A percentile compares a stretch with the other conserved stretches of the same genome.
These are phyloP conservation scores for Chrysanthemum makinoi DNA, from an alignment of 129 eudicot genomes.

Conservation along the genomic window DNA sequence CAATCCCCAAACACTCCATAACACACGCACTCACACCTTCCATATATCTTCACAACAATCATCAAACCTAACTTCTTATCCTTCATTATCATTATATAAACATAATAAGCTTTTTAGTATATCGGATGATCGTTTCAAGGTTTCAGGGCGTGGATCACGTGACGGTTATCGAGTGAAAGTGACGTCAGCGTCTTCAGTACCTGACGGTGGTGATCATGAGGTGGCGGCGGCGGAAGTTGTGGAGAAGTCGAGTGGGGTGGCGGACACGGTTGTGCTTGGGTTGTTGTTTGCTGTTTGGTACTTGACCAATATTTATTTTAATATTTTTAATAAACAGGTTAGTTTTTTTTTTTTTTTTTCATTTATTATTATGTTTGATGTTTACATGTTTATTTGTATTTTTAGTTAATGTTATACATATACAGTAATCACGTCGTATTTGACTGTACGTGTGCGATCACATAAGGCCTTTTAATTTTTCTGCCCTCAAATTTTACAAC, in stretches of 20 bases:
- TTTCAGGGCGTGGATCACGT: constrained; percentile 32
- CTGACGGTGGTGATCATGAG: constrained; percentile 36
- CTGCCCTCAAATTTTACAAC: too few relatives aligned
- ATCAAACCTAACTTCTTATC: constrained; percentile 7
- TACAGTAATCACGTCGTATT: not conserved
- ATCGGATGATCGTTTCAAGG: constrained; percentile 23
- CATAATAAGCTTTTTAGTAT: too few relatives aligned
- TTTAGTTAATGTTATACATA: not conserved
- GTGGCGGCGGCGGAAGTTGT: constrained; percentile 21
- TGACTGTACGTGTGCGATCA: too few relatives aligned
- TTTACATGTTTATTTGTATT: not conserved
- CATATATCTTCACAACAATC: constrained; percentile 18
- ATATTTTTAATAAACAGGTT: constrained; percentile 92
- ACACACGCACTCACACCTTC: constrained; percentile 14
- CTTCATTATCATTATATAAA: constrained; percentile 9
- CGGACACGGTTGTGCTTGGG: constrained; percentile 57
- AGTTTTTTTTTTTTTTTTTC: not conserved
- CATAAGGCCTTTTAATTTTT: too few relatives aligned
- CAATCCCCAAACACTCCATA: constrained; percentile 28
- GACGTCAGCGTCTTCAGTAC: constrained; percentile 41
- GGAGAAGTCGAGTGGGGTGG: constrained; percentile 20
- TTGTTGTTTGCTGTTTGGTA: constrained; percentile 76
- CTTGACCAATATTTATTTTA: constrained; percentile 85
- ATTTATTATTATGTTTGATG: not conserved
- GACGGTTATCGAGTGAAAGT: constrained; percentile 46